phyloP scores from a whole-genome alignment of 768 basidiomycete genomes.

The Holtermannia corniformis region DNA sequence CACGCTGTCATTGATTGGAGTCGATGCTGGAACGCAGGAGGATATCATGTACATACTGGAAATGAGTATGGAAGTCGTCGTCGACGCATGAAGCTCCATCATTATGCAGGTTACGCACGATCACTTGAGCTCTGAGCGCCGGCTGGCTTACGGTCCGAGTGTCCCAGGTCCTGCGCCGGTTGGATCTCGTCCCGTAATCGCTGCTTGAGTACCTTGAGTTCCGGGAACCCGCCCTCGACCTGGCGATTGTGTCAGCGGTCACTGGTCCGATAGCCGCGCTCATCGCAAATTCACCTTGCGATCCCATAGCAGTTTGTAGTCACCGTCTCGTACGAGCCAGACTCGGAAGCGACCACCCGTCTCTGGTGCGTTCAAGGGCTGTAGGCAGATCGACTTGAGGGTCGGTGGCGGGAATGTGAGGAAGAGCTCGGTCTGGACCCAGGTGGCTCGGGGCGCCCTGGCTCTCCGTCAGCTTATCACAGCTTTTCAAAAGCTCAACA shows the following conservation, averaged over 20 bases:
- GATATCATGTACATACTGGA: no score
- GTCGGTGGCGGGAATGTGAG: constrained; percentile 78
- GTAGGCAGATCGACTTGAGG: constrained; percentile 57
- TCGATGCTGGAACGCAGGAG: no score
- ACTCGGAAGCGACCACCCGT: constrained; percentile 84
- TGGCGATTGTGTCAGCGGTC: not conserved
- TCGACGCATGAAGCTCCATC: no score
- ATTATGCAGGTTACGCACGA: no score
- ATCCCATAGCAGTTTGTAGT: constrained; percentile 59
- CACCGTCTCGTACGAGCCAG: constrained; percentile 53
- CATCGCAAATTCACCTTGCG: constrained; percentile 52
- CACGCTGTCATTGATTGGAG: no score
- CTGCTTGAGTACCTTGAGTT: constrained; percentile 65
- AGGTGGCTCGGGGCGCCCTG: constrained; percentile 85
- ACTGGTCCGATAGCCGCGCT: not conserved
- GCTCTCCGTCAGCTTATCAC: not conserved
- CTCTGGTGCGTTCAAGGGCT: constrained; percentile 68
- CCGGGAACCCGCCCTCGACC: constrained; percentile 78
- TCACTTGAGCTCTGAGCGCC: no score
- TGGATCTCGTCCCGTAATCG: constrained; percentile 71
- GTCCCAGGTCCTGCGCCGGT: constrained; percentile 72
- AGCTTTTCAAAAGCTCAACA: not conserved
- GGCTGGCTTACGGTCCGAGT: constrained; percentile 55
- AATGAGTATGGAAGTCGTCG: no score
- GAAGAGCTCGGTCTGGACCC: constrained; percentile 87